These are phyloP conservation scores for Arthromyces matolae DNA, from an alignment of 768 basidiomycete species.

Conservation along the genomic window DNA sequence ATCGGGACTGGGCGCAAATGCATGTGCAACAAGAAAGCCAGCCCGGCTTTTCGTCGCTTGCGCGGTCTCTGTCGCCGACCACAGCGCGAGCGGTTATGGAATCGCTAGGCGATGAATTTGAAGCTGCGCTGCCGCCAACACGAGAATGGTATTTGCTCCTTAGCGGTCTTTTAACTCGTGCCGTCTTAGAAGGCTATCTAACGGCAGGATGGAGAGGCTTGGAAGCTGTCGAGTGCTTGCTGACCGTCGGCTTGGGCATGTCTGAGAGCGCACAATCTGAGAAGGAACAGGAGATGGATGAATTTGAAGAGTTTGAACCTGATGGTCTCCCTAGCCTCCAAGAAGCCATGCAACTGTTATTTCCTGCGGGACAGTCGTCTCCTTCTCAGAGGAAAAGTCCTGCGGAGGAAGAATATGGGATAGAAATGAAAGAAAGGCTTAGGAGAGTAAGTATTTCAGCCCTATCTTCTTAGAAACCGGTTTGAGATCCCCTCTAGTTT, in stretches of 20 bases:
- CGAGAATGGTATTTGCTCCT: slow-evolving; percentile 81
- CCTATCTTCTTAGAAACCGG: neutral
- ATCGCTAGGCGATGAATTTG: slow-evolving; percentile 33
- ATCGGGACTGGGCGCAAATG: slow-evolving; percentile 15
- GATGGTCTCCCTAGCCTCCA: slow-evolving; percentile 69
- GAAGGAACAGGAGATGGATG: slow-evolving; percentile 29
- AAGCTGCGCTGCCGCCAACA: slow-evolving; percentile 61
- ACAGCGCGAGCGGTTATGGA: slow-evolving; percentile 8
- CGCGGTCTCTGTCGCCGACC: slow-evolving; percentile 14
- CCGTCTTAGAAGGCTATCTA: slow-evolving; percentile 81
- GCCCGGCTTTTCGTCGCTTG: slow-evolving; percentile 11
- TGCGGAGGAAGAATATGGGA: slow-evolving; percentile 68
- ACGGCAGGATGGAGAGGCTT: slow-evolving; percentile 77
- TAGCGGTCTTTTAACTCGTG: slow-evolving; percentile 74
- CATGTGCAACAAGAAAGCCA: slow-evolving; percentile 10
- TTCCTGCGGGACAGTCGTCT: slow-evolving; percentile 48
- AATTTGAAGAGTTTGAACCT: slow-evolving; percentile 63
- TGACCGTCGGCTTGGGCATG: slow-evolving; percentile 67
- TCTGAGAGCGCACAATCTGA: slow-evolving; percentile 27
- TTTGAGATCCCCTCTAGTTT: slow-evolving; percentile 46
- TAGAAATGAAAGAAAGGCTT: slow-evolving; percentile 71
- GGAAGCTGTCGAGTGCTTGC: slow-evolving; percentile 63
- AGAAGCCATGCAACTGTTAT: slow-evolving; percentile 67
- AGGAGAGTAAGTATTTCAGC: slow-evolving; percentile 49
- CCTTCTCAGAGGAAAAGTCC: slow-evolving; percentile 35